Base-by-base conservation (phyloP, 2,329 filamentous ascomycete species). In the Aureobasidium sp. region DNA sequence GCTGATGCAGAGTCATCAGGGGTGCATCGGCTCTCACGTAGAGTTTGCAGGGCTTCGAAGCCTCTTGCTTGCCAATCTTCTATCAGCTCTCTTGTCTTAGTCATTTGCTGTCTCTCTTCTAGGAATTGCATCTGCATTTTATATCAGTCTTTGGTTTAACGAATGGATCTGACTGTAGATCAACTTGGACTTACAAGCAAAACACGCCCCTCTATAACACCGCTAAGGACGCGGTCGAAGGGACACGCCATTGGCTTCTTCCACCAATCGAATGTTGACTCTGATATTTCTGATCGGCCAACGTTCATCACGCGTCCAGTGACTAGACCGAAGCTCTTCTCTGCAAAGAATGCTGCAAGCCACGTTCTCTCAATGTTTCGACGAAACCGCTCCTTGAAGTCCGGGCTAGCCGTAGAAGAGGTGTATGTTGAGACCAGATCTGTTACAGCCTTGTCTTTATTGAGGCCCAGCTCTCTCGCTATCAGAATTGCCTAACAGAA, bases 241-340 rank as follows among this genome's bases (percentile, higher is more conserved):
- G 54, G 54, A 37, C 36, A 58, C 9, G 54, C 54, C 30, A 45
- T 37, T 11, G 54, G 54, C n/a, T 58, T 58, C 54, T 58, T 42
- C 54, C 54, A 58, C 54, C 54, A 58, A 3, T 45, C 54, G 11
- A 30, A 47, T 8, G 47, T 47, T 5, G 41, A 16, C 1, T 45
- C 41, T 5, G 53, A 45, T 4, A 58, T 30, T 8, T 58, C 54
- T 29, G 41, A 32, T 27, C 54, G 30, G 21, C 41, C 41, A 3
- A 58, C 41, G 14, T 47, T 45, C 54, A 47, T 58, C 10, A 41
- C 54, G 2, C 54, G 54, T 42, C 54, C 54, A 10, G 54, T 58
- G 3, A 47, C 54, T 13, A 58, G 37, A 10, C 54, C 41, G 13
- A 58, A 58, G 21, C 54, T 58, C 32, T 58, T 58, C 29, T 58